These are phyloP conservation scores for Lentinus polychrous DNA, from an alignment of 1,284 basidiomycete species.

Conservation along the genomic window DNA sequence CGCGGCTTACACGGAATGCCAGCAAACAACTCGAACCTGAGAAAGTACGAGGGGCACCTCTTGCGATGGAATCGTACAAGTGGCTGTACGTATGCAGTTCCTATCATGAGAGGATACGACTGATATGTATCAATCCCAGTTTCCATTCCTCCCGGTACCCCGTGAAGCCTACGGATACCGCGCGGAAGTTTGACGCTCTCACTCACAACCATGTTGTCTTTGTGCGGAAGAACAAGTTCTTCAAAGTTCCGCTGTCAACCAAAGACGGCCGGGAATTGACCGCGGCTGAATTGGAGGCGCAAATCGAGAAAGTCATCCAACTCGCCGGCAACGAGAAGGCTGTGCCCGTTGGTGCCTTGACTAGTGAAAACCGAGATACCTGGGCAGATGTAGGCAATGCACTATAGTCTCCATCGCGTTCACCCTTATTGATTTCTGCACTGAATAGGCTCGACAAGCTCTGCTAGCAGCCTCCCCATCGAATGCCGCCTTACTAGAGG, in stretches of 20 bases:
- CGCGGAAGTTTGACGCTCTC: conserved; percentile 72
- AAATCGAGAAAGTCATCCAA: conserved; percentile 74
- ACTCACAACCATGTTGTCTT: conserved; percentile 87
- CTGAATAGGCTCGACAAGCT: conserved; percentile 49
- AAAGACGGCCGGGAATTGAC: conserved; percentile 61
- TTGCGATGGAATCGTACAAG: conserved; percentile 96
- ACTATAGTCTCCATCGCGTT: background rate
- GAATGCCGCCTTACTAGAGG: conserved; percentile 67
- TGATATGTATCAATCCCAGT: conserved; percentile 26
- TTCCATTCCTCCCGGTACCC: conserved; percentile 93
- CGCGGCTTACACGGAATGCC: background rate
- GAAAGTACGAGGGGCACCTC: conserved; percentile 72
- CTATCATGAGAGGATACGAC: background rate
- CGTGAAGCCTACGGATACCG: conserved; percentile 76
- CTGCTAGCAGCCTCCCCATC: conserved; percentile 58
- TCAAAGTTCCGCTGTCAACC: conserved; percentile 65
- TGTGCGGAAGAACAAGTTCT: conserved; percentile 89
- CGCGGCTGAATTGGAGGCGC: conserved; percentile 76
- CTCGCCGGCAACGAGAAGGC: conserved; percentile 54
- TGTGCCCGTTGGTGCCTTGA: conserved; percentile 75
- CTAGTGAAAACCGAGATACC: conserved; percentile 82
- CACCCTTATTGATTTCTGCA: background rate
- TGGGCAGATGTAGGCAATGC: conserved; percentile 70
- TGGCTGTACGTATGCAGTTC: conserved; percentile 55
- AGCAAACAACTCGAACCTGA: conserved; percentile 87